These are phyloP conservation scores for Polytrichum formosum DNA, from an alignment of 225 moss, liverwort and hornwort genomes.

Conservation along the genomic window DNA sequence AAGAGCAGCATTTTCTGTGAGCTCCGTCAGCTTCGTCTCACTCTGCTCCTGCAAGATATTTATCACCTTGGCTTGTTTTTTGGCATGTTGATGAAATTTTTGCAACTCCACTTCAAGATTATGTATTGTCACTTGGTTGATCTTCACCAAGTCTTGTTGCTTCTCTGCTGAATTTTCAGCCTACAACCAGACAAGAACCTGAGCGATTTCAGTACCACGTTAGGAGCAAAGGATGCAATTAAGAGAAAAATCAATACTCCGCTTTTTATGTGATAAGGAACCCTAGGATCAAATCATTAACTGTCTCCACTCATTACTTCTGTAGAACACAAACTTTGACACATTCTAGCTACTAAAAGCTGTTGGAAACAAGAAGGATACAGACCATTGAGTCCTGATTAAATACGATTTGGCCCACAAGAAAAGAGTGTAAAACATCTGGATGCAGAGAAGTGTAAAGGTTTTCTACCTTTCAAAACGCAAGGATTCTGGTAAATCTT, in stretches of 20 bases:
- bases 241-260: too few relatives aligned
- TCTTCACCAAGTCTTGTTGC: conserved; percentile 60
- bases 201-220: neutral
- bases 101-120: conserved; percentile 71
- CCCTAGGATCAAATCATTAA: too few relatives aligned
- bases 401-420: too few relatives aligned
- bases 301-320: too few relatives aligned
- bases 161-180: conserved; percentile 59
- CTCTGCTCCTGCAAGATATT: conserved; percentile 36
- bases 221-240: neutral
- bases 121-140: conserved; percentile 65
- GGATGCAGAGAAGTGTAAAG: too few relatives aligned
- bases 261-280: too few relatives aligned
- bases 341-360: too few relatives aligned
- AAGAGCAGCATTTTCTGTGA: conserved; percentile 47
- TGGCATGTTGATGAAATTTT: conserved; percentile 38
- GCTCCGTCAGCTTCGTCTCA: conserved; percentile 36
- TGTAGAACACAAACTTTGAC: too few relatives aligned
- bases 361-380: too few relatives aligned
- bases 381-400: too few relatives aligned
- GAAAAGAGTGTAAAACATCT: too few relatives aligned
- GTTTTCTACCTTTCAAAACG: too few relatives aligned
- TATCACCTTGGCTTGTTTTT: conserved; percentile 60
- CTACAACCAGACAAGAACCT: conserved; percentile 12
- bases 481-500: neutral